Conservation (phyloP, 345 rosid species). For the Brassica incana region DNA sequence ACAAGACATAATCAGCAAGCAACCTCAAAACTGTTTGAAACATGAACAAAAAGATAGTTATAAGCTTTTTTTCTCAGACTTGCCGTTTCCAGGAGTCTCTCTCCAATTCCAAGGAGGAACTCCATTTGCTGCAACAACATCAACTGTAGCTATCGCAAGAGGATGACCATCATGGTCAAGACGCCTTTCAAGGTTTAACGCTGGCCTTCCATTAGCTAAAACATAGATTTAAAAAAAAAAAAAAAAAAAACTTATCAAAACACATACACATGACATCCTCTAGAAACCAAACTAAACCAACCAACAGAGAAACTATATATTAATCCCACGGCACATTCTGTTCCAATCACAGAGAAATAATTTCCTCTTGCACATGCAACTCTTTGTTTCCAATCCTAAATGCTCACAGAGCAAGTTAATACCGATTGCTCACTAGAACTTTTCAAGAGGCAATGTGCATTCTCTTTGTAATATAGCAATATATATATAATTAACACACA, state of each 20-base stretch:
- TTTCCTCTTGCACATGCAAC: background rate
- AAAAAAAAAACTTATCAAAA: conserved; percentile 3
- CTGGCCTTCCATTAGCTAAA: conserved; percentile 76
- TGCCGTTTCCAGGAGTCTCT: conserved; percentile 90
- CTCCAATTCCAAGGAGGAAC: conserved; percentile 99
- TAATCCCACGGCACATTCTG: background rate
- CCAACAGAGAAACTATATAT: conserved; percentile 6
- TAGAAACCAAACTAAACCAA: conserved; percentile 16
- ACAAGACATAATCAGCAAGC: background rate
- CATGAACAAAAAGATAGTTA: background rate
- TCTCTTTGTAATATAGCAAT: background rate
- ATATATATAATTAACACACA: background rate
- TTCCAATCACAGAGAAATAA: background rate
- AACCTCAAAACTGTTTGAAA: conserved; percentile 2
- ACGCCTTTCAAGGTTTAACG: conserved; percentile 92
- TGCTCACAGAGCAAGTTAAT: conserved; percentile 5
- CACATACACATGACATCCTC: background rate
- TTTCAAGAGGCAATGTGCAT: conserved; percentile 12
- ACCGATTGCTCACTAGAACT: background rate
- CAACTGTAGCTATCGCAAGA: conserved; percentile 83
- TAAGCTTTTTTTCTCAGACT: background rate
- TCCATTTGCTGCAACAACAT: conserved; percentile 78
- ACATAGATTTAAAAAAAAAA: conserved; percentile 18
- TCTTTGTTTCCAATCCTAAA: conserved; percentile 19
- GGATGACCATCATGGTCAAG: conserved; percentile 96